Evolutionary conservation across 192 early-diverging fungal genomes (phyloP), one percentile per base, ranked within the genome.

Genomic region (Linnemannia zychae): DNA sequence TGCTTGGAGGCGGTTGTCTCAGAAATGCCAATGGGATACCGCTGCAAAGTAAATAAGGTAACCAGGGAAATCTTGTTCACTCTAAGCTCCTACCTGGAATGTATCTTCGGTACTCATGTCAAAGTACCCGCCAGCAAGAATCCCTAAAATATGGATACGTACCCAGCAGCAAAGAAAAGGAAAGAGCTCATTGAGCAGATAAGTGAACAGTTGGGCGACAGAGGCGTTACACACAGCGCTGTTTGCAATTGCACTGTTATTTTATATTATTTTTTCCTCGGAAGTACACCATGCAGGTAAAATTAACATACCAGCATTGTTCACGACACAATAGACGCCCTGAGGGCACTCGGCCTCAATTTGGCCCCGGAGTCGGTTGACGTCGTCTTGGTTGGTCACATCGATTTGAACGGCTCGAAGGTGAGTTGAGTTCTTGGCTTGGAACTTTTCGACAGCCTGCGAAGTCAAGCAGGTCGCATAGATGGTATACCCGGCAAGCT

Each of bases 371-470:
- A 84, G 77, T 3, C 68, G 76, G 28, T 79, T 71, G 73, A 78
- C 67, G 33, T 84, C 77, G 33, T 71, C 74, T 67, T 84, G 82
- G 3, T 84, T 79, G 53, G 77, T 84, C 46, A 84, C 82, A 78
- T 84, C 82, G 73, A 84, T 67, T n/a, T 78, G 77, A 24, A 84
- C 28, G 31, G 73, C 75, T 0, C 82, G 57, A 34, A 84, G 22
- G 36, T 72, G 73, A 18, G 82, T 79, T 0, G 82, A 84, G 12
- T 74, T 63, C 0, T 40, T 70, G n/a, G 77, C 57, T 0, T 79
- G 79, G 74, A 79, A 85, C 3, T 44, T 48, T n/a, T 75, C 77
- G 36, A 85, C 77, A 7, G 73, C 72, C 53, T 72, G 7, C 0
- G 48, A 34, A 2, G 77, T 85, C 74, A 85, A 37, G 49, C 82